A percentile compares a stretch with the other conserved stretches of the same genome.
Conservation (phyloP, 1,139 yeast genomes). For the Debaryomyces nepalensis region DNA sequence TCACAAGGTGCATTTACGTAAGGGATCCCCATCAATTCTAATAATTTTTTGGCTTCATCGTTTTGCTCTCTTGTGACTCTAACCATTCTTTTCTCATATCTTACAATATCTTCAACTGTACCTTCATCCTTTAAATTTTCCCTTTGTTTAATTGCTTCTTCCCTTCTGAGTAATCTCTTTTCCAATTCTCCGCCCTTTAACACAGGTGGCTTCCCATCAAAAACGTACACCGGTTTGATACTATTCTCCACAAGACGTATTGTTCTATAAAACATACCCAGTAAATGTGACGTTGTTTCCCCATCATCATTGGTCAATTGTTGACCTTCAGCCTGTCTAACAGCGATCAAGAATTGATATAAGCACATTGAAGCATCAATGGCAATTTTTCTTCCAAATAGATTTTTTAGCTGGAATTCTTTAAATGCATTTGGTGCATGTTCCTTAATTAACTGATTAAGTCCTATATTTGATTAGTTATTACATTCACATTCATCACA, state of each 20-base stretch:
- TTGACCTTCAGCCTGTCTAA: slow-evolving; percentile 95
- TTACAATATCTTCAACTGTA: slow-evolving; percentile 72
- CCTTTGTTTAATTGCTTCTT: slow-evolving; percentile 78
- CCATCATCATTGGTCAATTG: slow-evolving; percentile 88
- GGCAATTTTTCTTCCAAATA: slow-evolving; percentile 94
- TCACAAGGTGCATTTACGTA: slow-evolving; percentile 94
- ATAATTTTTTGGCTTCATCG: slow-evolving; percentile 84
- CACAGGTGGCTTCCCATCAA: slow-evolving; percentile 95
- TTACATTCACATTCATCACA: neutral
- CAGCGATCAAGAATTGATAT: slow-evolving; percentile 93
- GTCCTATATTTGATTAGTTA: slow-evolving; percentile 48
- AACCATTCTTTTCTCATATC: slow-evolving; percentile 85
- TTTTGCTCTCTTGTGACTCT: slow-evolving; percentile 88
- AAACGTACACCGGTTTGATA: slow-evolving; percentile 93
- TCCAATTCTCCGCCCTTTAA: slow-evolving; percentile 92
- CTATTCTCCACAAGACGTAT: slow-evolving; percentile 87
- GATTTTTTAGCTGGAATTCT: slow-evolving; percentile 78
- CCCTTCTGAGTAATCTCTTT: slow-evolving; percentile 78
- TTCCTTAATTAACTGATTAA: slow-evolving; percentile 80
- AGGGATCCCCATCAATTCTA: slow-evolving; percentile 93
- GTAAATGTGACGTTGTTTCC: slow-evolving; percentile 91
- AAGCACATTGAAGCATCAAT: slow-evolving; percentile 90
- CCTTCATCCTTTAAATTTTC: slow-evolving; percentile 81
- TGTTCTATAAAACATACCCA: slow-evolving; percentile 95
- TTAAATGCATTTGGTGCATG: slow-evolving; percentile 85